A percentile compares a stretch with the other conserved stretches of the same genome.
These are phyloP conservation scores for Ramaria rubella DNA, from an alignment of 768 basidiomycete species.

Conservation along the genomic window DNA sequence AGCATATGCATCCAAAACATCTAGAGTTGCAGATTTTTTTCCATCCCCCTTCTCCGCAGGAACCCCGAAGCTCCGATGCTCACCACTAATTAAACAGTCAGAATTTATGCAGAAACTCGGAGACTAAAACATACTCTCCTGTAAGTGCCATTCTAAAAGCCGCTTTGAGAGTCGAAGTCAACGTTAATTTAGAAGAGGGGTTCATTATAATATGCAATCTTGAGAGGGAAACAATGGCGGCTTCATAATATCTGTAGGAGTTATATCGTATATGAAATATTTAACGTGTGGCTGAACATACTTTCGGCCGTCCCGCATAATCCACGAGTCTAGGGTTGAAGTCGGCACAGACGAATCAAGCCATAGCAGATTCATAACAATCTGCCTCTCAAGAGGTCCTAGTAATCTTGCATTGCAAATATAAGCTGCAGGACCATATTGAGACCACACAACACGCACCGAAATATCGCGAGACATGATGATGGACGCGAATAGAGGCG, in stretches of 20 bases:
- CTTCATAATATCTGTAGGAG: conserved; percentile 60
- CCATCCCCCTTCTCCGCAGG: conserved; percentile 60
- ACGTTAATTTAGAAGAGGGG: conserved; percentile 50
- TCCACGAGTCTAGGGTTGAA: conserved; percentile 72
- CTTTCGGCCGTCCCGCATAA: conserved; percentile 67
- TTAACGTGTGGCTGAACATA: conserved; percentile 26
- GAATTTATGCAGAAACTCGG: neutral
- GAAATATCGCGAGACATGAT: conserved; percentile 84
- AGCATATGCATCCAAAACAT: conserved; percentile 72
- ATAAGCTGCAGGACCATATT: neutral
- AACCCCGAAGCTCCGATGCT: conserved; percentile 78
- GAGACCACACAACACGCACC: too few relatives aligned
- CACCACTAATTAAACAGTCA: conserved; percentile 42
- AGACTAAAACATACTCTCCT: conserved; percentile 57
- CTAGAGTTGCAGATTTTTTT: conserved; percentile 43
- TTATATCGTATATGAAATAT: neutral
- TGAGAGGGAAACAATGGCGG: conserved; percentile 54
- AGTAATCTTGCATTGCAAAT: conserved; percentile 46
- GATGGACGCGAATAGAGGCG: conserved; percentile 82
- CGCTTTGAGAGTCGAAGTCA: conserved; percentile 72
- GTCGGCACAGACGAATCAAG: conserved; percentile 65
- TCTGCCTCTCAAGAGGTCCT: conserved; percentile 71
- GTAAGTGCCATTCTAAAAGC: conserved; percentile 79
- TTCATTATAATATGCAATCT: conserved; percentile 65
- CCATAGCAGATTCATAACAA: conserved; percentile 87